phyloP scores from a whole-genome alignment of 352 stramenopile species.

The Phytophthora lateralis region DNA sequence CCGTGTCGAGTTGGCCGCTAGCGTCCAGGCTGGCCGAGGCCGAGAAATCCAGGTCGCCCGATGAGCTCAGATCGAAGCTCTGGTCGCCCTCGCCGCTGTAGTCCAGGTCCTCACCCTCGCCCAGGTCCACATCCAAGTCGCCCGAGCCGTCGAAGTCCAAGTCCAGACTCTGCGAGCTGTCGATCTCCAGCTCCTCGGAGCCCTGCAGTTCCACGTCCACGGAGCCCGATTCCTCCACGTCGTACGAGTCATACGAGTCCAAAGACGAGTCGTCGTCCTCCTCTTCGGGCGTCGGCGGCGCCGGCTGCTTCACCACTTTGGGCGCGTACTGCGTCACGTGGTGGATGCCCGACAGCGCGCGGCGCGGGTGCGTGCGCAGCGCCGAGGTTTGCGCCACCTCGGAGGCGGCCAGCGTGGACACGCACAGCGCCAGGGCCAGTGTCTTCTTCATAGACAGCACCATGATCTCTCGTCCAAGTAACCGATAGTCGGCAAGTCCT shows the following conservation, averaged over 20 bases:
- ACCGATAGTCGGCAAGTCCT: slow-evolving; percentile 24
- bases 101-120: slow-evolving; percentile 32
- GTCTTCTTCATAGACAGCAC: slow-evolving; percentile 47
- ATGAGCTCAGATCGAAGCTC: slow-evolving; percentile 31
- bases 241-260: slow-evolving; percentile 31
- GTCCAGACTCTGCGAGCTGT: slow-evolving; percentile 32
- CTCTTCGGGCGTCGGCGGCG: neutral
- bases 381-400: slow-evolving; percentile 24
- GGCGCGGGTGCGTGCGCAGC: slow-evolving; percentile 30
- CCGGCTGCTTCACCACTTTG: slow-evolving; percentile 31
- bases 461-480: slow-evolving; percentile 25
- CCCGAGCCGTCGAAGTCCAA: slow-evolving; percentile 17
- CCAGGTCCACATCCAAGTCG: slow-evolving; percentile 40
- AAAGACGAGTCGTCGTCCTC: slow-evolving; percentile 24
- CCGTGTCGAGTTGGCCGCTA: slow-evolving; percentile 36
- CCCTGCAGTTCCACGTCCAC: slow-evolving; percentile 23
- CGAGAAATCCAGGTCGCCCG: slow-evolving; percentile 31
- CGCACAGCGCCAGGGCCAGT: slow-evolving; percentile 37
- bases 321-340: slow-evolving; percentile 40
- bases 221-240: slow-evolving; percentile 24
- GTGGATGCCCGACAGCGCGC: slow-evolving; percentile 32
- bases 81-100: slow-evolving; percentile 31
- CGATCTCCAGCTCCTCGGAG: slow-evolving; percentile 30
- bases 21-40: slow-evolving; percentile 33
- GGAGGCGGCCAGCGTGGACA: slow-evolving; percentile 30